Base-by-base conservation (phyloP, 2,329 filamentous ascomycete genomes). In the Emergomyces orientalis region DNA sequence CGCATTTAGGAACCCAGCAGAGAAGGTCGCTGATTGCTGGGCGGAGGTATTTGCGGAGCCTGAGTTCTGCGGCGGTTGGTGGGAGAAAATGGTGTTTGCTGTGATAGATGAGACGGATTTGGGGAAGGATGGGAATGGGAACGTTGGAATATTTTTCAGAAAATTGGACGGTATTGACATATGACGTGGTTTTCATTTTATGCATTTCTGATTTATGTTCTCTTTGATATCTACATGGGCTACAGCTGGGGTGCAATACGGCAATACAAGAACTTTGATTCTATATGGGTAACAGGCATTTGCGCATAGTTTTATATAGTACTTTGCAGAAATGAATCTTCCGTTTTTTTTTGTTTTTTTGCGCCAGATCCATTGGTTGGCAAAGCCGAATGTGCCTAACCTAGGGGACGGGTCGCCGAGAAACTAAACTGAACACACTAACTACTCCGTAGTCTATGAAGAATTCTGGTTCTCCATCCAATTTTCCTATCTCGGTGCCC, bases 41-140 rank as follows among this genome's bases (percentile, higher is more conserved):
- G 70, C 77, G 54, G 81, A 85, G 69, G 83, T 87, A 39, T 71
- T 88, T 61, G 62, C 67, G 25, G 84, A 87, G 70, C 45, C 65
- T 0, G 84, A 88, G 74, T 86, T 86, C 63, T 66, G 72, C 37
- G 81, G 83, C 1, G 82, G 83, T 0, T 85, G 83, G 81, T 86
- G 84, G 81, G 71, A 79, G 68, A 79, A 82, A 63, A 72, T 88
- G 39, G 80, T 81, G 66, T 88, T 88, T 77, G 86, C 86, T 0
- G 81, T 88, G 6, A 61, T 78, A 65, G 76, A 78, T 63, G 73
- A 60, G 43, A 49, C 39, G 25, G 57, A 37, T 17, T 25, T 37
- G 25, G 52, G 74, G 22, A 74, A 65, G 67, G 67, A 43, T 69
- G 69, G 17, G 70, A 73, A 56, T 34, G 64, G 61, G 14, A 70